A percentile compares a stretch with the other conserved stretches of the same genome.
These are phyloP conservation scores for Monosporascus sp. DNA, from an alignment of 2,329 filamentous ascomycete genomes.

Conservation along the genomic window DNA sequence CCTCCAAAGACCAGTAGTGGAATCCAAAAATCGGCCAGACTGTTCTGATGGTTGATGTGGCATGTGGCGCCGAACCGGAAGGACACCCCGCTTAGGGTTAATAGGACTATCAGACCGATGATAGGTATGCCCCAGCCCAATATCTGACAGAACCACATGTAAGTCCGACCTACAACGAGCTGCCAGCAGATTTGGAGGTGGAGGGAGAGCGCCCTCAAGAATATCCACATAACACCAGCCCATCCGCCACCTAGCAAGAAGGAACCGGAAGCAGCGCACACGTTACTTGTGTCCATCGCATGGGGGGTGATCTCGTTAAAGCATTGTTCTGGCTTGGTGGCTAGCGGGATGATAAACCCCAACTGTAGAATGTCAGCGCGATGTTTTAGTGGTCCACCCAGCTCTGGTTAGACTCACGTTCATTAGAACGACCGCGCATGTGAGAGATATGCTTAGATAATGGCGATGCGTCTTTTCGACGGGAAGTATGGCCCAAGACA, in stretches of 20 bases:
- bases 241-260: conserved; percentile 84
- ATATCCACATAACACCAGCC: conserved; percentile 82
- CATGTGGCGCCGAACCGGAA: conserved; percentile 90
- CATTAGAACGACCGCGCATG: conserved; percentile 70
- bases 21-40: conserved; percentile 82
- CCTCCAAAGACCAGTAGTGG: conserved; percentile 66
- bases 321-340: conserved; percentile 72
- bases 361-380: conserved; percentile 45
- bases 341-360: conserved; percentile 85
- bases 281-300: conserved; percentile 75
- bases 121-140: conserved; percentile 81
- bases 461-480: conserved; percentile 87
- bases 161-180: conserved; percentile 76
- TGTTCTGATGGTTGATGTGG: conserved; percentile 88
- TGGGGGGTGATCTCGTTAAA: conserved; percentile 88
- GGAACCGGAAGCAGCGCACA: conserved; percentile 84
- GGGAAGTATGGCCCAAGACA: conserved; percentile 75
- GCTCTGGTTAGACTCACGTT: conserved; percentile 52
- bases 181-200: conserved; percentile 99
- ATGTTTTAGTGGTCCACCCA: not conserved
- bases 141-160: conserved; percentile 79
- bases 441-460: conserved; percentile 85
- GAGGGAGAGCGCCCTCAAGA: conserved; percentile 82
- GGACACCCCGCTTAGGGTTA: conserved; percentile 84
- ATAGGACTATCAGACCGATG: conserved; percentile 66